Base-by-base conservation (phyloP, 1,284 basidiomycete species). In the Cutaneotrichosporon sp. region DNA sequence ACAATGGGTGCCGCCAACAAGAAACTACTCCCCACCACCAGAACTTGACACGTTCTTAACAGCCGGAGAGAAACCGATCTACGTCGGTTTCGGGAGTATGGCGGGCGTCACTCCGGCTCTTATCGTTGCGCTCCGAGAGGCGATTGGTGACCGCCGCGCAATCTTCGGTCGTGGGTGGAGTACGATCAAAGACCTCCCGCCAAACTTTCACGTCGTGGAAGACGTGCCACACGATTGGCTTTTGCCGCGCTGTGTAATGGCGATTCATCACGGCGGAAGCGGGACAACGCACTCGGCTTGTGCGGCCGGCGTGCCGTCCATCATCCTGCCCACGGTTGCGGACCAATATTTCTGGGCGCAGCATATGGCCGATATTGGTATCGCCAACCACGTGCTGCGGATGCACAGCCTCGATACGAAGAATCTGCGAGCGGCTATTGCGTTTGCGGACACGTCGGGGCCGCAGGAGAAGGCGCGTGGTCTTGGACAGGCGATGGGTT, bases 71-170 rank as follows among this genome's bases (percentile, higher is more conserved):
- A 38, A 22, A 2, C 55, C 55, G 4, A 34, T 56, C 9, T 56
- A 56, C 55, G 38, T 56, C 38, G 55, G 55, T 11, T 56, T 56
- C 16, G 55, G 55, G 11, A 56, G 55, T n/a, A 56, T 56, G 55
- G 51, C 51, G 14, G 55, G 55, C 11, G 14, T 40, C 13, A 13
- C 10, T 36, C 18, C 32, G 4, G 14, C 8, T 9, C 55, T 18
- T 22, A 5, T 56, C 38, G 34, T 21, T 22, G 14, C 16, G 21
- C n/a, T 34, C 18, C 11, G n/a, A n/a, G 55, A n/a, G 10, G 55
- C 55, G 9, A 34, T 56, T 7, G 55, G 36, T 11, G 22, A 38
- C 36, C 55, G 55, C 55, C 55, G 55, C 21, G 55, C 38, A n/a
- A 21, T 56, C 55, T 56, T 56, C 36, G 36, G n/a, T 21, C 21